Conservation (phyloP, 2,329 filamentous ascomycete species). For the Colletotrichum sublineola region DNA sequence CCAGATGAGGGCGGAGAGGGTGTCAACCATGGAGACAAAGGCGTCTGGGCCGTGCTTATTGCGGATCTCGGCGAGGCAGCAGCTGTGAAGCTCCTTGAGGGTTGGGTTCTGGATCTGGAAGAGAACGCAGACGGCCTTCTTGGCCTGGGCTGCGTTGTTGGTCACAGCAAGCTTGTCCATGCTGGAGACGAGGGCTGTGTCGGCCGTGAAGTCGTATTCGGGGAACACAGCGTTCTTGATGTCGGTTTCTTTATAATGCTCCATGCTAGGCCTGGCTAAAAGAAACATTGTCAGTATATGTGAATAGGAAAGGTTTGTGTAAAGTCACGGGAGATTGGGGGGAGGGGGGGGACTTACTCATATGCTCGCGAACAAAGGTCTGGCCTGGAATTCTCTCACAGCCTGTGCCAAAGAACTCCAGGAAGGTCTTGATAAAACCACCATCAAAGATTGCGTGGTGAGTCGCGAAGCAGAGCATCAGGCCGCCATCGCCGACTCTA, state of each 20-base stretch:
- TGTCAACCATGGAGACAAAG: constrained; percentile 22
- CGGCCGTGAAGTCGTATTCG: constrained; percentile 26
- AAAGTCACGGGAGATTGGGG: too few relatives aligned
- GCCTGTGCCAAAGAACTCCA: constrained; percentile 28
- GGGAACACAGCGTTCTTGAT: not conserved
- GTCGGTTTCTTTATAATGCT: not conserved
- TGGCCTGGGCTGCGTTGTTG: not conserved
- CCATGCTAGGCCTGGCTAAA: constrained; percentile 11
- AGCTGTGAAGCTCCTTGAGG: not conserved
- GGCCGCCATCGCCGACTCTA: not conserved
- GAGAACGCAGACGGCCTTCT: not conserved
- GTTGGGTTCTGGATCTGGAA: not conserved
- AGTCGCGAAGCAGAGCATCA: constrained; percentile 52
- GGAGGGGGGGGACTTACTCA: not conserved
- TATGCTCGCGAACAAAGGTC: constrained; percentile 4
- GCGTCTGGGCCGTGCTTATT: not conserved
- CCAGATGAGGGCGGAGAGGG: constrained; percentile 29
- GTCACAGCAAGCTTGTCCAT: not conserved
- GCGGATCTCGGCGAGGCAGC: not conserved
- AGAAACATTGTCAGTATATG: not conserved
- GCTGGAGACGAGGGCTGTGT: not conserved
- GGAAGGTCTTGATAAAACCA: constrained; percentile 21
- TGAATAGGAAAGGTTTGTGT: not conserved
- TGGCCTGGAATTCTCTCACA: not conserved
- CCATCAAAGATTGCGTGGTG: constrained; percentile 52